These are phyloP conservation scores for Eremochloa ophiuroides DNA, from an alignment of 176 grass and related monocot genomes.

Conservation along the genomic window DNA sequence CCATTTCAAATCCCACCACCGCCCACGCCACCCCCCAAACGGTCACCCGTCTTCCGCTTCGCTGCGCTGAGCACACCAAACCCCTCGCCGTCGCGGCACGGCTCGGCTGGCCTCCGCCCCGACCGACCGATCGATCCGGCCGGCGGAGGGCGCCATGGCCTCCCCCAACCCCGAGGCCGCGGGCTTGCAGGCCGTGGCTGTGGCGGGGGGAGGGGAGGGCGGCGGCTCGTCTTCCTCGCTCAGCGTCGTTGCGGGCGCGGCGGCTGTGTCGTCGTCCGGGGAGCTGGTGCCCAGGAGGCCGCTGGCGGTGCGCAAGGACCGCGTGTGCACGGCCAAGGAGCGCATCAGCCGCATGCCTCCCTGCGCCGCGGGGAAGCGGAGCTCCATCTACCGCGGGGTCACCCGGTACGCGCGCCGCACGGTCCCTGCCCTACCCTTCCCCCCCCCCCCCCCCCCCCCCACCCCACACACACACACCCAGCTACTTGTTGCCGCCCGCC, in stretches of 20 bases:
- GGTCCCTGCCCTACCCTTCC: background rate
- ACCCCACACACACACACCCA: too few species aligned
- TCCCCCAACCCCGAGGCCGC: slow-evolving; percentile 44
- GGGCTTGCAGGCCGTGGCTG: slow-evolving; percentile 39
- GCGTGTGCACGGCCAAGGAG: slow-evolving; percentile 96
- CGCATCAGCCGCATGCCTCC: slow-evolving; percentile 99
- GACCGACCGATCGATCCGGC: slow-evolving; percentile 10
- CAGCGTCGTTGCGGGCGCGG: background rate
- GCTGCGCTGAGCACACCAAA: background rate
- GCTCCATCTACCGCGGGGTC: slow-evolving; percentile 98
- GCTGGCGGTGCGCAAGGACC: slow-evolving; percentile 60
- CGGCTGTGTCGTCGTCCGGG: background rate
- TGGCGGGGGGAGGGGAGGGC: slow-evolving; percentile 18
- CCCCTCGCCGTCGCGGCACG: background rate
- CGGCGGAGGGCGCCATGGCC: slow-evolving; percentile 38
- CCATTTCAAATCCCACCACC: slow-evolving; percentile 46
- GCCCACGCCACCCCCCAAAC: slow-evolving; percentile 39
- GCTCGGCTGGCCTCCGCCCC: background rate
- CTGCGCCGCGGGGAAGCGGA: slow-evolving; percentile 92
- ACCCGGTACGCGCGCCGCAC: slow-evolving; percentile 54
- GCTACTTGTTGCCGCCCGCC: background rate
- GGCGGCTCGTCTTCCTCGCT: background rate
- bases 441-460: too few species aligned
- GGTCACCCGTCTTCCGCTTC: slow-evolving; percentile 21
- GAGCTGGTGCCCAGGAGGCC: slow-evolving; percentile 48